Evolutionary conservation across 148 eudicot genomes (phyloP).

Genomic region (Selenicereus undatus): DNA sequence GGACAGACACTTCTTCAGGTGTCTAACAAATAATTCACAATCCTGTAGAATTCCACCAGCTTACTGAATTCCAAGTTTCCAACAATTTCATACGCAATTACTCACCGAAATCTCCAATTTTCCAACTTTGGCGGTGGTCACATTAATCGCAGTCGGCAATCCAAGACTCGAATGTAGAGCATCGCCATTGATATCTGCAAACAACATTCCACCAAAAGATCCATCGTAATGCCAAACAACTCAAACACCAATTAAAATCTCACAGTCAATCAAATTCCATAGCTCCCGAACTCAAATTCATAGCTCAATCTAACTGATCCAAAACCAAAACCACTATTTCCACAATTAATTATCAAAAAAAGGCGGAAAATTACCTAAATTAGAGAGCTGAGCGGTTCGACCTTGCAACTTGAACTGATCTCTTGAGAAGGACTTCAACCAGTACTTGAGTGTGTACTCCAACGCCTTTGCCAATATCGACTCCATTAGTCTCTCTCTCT

Average conservation of each 20-base stretch:
- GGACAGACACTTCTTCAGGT: neutral
- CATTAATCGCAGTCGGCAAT: constrained; percentile 83
- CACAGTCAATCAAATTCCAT: neutral
- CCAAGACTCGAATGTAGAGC: constrained; percentile 91
- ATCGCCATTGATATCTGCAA: constrained; percentile 82
- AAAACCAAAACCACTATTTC: neutral
- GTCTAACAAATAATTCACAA: neutral
- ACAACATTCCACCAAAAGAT: neutral
- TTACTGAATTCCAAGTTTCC: neutral
- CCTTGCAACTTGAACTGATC: constrained; percentile 99
- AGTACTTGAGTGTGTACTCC: constrained; percentile 91
- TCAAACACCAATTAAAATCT: neutral
- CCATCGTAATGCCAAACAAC: constrained; percentile 6
- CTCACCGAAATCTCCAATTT: constrained; percentile 85
- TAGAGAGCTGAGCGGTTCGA: constrained; percentile 84
- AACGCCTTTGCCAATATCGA: constrained; percentile 89
- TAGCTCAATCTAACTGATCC: constrained; percentile 21
- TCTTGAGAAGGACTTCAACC: constrained; percentile 89
- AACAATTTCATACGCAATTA: constrained; percentile 7
- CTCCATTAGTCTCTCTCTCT: constrained; percentile 49
- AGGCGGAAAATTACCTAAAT: constrained; percentile 50
- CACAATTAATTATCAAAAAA: neutral
- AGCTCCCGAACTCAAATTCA: constrained; percentile 8
- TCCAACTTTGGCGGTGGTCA: constrained; percentile 80
- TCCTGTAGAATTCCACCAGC: neutral